Evolutionary conservation across 768 basidiomycete species (phyloP).

Genomic region (Mrakia frigida): DNA sequence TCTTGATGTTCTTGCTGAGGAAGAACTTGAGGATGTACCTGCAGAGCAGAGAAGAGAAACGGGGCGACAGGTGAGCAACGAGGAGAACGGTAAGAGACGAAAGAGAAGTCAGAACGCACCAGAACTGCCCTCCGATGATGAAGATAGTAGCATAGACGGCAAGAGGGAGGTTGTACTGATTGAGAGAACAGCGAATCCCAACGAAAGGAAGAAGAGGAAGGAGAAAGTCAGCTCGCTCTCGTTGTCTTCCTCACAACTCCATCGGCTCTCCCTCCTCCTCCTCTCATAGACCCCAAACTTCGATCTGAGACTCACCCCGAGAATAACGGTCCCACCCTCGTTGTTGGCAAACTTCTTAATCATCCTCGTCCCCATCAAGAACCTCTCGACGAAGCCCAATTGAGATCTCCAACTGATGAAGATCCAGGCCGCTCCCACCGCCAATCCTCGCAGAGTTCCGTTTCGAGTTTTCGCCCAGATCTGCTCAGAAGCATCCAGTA

Average conservation of each 20-base stretch:
- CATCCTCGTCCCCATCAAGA: slow-evolving; percentile 50
- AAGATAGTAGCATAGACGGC: slow-evolving; percentile 50
- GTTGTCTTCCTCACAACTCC: too few relatives aligned
- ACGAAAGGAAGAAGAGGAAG: not conserved
- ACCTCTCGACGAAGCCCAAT: slow-evolving; percentile 58
- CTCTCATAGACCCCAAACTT: not conserved
- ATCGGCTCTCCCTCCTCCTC: not conserved
- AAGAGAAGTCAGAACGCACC: slow-evolving; percentile 18
- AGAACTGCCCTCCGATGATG: slow-evolving; percentile 41
- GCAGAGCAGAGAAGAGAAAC: slow-evolving; percentile 68
- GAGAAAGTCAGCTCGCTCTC: too few relatives aligned
- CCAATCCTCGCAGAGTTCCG: slow-evolving; percentile 62
- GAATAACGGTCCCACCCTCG: not conserved
- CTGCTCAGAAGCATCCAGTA: not conserved
- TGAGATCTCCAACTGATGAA: slow-evolving; percentile 68
- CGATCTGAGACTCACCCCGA: slow-evolving; percentile 22
- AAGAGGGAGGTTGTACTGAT: slow-evolving; percentile 51
- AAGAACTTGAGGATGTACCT: slow-evolving; percentile 75
- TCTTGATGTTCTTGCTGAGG: slow-evolving; percentile 71
- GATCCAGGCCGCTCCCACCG: slow-evolving; percentile 61
- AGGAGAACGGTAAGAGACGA: slow-evolving; percentile 35
- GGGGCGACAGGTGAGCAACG: slow-evolving; percentile 61
- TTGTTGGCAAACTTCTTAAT: not conserved
- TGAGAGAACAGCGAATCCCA: too few relatives aligned
- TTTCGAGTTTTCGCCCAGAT: slow-evolving; percentile 45